Evolutionary conservation across 23 red algal genomes (phyloP), one percentile per base, ranked within the genome.

Genomic region (Agarophyton chilense): DNA sequence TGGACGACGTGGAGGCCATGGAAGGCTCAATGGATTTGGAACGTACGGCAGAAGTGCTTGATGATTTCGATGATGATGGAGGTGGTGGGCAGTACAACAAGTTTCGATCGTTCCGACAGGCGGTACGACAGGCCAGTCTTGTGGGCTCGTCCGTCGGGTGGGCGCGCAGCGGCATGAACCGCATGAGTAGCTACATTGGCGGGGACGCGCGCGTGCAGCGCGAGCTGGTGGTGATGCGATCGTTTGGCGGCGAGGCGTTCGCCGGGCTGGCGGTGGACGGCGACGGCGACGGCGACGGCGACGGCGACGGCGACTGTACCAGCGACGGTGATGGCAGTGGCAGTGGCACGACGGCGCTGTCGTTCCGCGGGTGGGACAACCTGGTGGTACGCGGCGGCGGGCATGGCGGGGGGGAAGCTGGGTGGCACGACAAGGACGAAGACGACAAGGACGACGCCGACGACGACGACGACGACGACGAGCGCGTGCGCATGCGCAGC

Each of bases 191-290:
- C 64, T 91, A 81, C 65, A 81, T 91, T 43, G 82, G 91, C 52
- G 75, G 70, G 10, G 72, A 86, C 11, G 50, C 39, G 22, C 56
- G 24, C 1, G 82, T 65, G 26, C 36, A 52, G 14, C 81, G 67
- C 53, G 91, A 94, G 40, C 36, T 86, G 18, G 72, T 94, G 41
- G 40, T 45, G 32, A 50, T 94, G 47, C 53, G 87, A 71, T 94
- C 91, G 46, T 86, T 79, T 42, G 91, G 91, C 41, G 91, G 91
- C 14, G 91, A 94, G 43, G 91, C 91, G 18, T 94, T 94, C 78
- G 91, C 91, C 16, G 74, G 73, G 42, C 39, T 86, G 58, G 50
- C 60, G 44, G 52, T 74, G n/a, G 56, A 17, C 28, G 68, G 41
- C 40, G 68, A 74, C 39, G 29, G 25, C 21, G 24, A 12, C n/a